Evolutionary conservation across 2,329 filamentous ascomycete genomes (phyloP).

Genomic region (Sporothrix pallida): DNA sequence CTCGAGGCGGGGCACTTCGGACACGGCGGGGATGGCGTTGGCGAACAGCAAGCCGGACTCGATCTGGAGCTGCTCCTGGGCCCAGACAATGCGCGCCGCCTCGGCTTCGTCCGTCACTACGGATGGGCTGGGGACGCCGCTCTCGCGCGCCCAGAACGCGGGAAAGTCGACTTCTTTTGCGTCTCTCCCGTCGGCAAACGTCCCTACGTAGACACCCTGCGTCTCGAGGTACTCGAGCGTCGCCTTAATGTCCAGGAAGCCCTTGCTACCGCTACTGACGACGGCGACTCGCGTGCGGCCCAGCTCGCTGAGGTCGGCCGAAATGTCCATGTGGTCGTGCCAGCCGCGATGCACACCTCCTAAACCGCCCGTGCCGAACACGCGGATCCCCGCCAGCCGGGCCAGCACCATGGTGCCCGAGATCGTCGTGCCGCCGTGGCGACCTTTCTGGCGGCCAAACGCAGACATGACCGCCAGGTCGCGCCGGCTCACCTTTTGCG

Average conservation of each 20-base stretch:
- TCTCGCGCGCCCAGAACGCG: slow-evolving; percentile 90
- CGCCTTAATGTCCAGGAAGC: slow-evolving; percentile 88
- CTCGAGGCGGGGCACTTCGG: slow-evolving; percentile 70
- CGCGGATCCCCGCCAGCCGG: slow-evolving; percentile 81
- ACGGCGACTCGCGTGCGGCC: slow-evolving; percentile 88
- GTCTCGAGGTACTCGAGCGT: slow-evolving; percentile 81
- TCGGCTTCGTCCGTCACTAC: slow-evolving; percentile 77
- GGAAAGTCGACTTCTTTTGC: slow-evolving; percentile 75
- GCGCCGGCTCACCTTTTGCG: slow-evolving; percentile 83
- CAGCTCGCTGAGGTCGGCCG: slow-evolving; percentile 92
- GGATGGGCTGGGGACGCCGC: slow-evolving; percentile 78
- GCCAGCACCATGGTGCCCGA: slow-evolving; percentile 92
- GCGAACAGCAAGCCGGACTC: slow-evolving; percentile 84
- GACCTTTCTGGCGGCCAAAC: slow-evolving; percentile 58
- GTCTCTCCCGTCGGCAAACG: slow-evolving; percentile 77
- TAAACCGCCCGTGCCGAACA: slow-evolving; percentile 94
- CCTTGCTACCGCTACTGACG: slow-evolving; percentile 89
- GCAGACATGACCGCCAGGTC: slow-evolving; percentile 85
- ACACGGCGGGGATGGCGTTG: slow-evolving; percentile 78
- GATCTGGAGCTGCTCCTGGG: slow-evolving; percentile 74
- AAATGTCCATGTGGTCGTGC: slow-evolving; percentile 87
- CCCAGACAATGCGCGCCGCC: slow-evolving; percentile 86
- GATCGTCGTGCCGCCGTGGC: slow-evolving; percentile 91
- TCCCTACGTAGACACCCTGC: slow-evolving; percentile 80
- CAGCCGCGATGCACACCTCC: slow-evolving; percentile 93